Evolutionary conservation across 2,329 filamentous ascomycete genomes (phyloP).

Genomic region (Epichloe coenophiala): DNA sequence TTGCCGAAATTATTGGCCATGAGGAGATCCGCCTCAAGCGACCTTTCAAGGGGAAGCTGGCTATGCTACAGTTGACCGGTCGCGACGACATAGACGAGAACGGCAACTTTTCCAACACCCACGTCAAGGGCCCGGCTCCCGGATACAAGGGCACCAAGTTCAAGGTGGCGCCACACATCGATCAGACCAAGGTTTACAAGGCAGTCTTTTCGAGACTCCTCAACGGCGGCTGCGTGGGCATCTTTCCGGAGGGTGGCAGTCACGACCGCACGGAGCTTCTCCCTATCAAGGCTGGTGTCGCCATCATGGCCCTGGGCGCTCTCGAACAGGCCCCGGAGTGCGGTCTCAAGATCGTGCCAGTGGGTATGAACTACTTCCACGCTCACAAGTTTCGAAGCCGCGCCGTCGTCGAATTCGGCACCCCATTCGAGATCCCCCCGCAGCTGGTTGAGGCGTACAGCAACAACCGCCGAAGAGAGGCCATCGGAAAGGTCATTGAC

Average conservation of each 20-base stretch:
- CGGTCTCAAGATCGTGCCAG: conserved; percentile 86
- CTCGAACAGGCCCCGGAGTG: conserved; percentile 75
- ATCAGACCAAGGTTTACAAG: conserved; percentile 87
- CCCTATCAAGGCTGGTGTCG: conserved; percentile 89
- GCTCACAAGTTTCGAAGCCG: conserved; percentile 95
- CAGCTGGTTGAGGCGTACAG: conserved; percentile 80
- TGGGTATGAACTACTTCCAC: conserved; percentile 99
- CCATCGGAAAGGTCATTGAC: conserved; percentile 74
- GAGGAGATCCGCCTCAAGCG: conserved; percentile 81
- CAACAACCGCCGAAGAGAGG: conserved; percentile 69
- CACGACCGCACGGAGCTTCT: conserved; percentile 87
- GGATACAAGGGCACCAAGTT: conserved; percentile 68
- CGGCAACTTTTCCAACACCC: conserved; percentile 45
- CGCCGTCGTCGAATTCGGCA: conserved; percentile 90
- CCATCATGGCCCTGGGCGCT: conserved; percentile 92
- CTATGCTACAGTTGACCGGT: conserved; percentile 71
- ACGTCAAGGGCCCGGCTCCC: conserved; percentile 38
- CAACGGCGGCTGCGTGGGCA: conserved; percentile 78
- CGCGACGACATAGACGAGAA: conserved; percentile 57
- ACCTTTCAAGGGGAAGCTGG: conserved; percentile 63
- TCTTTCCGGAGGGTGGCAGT: conserved; percentile 93
- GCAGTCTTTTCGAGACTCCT: conserved; percentile 78
- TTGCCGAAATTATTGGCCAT: conserved; percentile 64
- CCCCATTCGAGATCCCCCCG: conserved; percentile 71
- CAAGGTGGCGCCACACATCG: conserved; percentile 83